Percentiles rank a stretch among this genome's conserved stretches.
Conservation (phyloP, 176 grass and related monocot species). For the Eleusine coracana region DNA sequence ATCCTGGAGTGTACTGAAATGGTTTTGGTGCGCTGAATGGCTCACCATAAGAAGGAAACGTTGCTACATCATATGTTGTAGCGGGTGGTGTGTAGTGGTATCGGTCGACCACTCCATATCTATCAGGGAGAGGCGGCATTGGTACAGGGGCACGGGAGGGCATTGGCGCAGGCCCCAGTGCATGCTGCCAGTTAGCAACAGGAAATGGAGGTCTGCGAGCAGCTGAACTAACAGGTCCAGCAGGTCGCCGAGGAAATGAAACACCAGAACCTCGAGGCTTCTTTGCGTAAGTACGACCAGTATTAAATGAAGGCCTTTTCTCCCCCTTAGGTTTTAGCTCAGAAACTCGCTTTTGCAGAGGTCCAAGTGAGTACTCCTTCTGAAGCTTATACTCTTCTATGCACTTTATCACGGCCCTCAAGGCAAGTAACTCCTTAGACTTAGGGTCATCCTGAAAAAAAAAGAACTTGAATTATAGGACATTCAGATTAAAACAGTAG, state of each 20-base stretch:
- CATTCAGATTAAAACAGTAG: constrained; percentile 7
- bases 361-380: constrained; percentile 68
- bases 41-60: constrained; percentile 42
- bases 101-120: constrained; percentile 33
- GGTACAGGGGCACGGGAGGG: constrained; percentile 45
- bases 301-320: constrained; percentile 53
- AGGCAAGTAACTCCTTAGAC: constrained; percentile 51
- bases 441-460: constrained; percentile 60
- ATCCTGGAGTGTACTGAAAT: constrained; percentile 46
- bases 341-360: constrained; percentile 67
- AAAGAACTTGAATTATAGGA: background rate
- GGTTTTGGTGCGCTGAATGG: constrained; percentile 35
- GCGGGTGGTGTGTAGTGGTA: constrained; percentile 46
- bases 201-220: constrained; percentile 49
- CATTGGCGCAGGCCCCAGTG: constrained; percentile 46
- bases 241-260: constrained; percentile 44
- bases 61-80: constrained; percentile 32
- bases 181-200: constrained; percentile 46
- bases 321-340: constrained; percentile 66
- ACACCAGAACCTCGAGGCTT: constrained; percentile 45
- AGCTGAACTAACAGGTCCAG: constrained; percentile 20
- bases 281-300: constrained; percentile 41
- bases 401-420: constrained; percentile 67
- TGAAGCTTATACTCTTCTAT: constrained; percentile 79
- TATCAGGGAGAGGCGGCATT: constrained; percentile 44